Percentiles rank a stretch among this genome's conserved stretches.
phyloP scores from a whole-genome alignment of 352 stramenopile genomes.

The Phytophthora megakarya region DNA sequence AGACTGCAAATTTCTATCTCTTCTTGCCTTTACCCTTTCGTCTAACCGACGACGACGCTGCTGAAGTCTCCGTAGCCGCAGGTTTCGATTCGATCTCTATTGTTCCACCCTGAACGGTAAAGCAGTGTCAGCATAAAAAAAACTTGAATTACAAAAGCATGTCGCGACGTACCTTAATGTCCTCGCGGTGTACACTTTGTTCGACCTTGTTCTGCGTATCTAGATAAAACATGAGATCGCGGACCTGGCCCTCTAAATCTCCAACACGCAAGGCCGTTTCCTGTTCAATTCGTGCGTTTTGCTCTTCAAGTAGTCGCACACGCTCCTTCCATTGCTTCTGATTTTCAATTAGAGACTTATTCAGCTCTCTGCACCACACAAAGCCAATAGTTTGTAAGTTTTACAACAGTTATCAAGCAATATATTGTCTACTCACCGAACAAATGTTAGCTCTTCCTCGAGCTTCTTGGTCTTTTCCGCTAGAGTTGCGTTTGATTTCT shows the following conservation, averaged over 20 bases:
- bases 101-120: constrained; percentile 53
- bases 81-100: constrained; percentile 70
- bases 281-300: constrained; percentile 60
- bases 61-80: constrained; percentile 20
- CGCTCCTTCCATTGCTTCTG: constrained; percentile 90
- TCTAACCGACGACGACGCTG: constrained; percentile 25
- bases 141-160: not conserved
- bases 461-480: constrained; percentile 77
- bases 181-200: constrained; percentile 73
- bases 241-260: constrained; percentile 84
- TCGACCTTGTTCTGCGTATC: constrained; percentile 89
- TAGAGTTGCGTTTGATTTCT: constrained; percentile 70
- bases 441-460: constrained; percentile 82
- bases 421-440: constrained; percentile 45
- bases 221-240: constrained; percentile 91
- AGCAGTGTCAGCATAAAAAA: constrained; percentile 7
- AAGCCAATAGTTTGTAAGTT: constrained; percentile 13
- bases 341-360: constrained; percentile 89
- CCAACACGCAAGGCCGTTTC: constrained; percentile 67
- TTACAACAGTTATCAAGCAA: not conserved
- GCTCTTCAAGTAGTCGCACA: constrained; percentile 68
- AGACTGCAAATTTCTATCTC: constrained; percentile 33
- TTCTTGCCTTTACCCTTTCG: constrained; percentile 35
- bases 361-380: constrained; percentile 62
- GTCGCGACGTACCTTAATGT: constrained; percentile 65